Conservation (phyloP, 1,284 basidiomycete genomes). For the Veloporphyrellus conicus region DNA sequence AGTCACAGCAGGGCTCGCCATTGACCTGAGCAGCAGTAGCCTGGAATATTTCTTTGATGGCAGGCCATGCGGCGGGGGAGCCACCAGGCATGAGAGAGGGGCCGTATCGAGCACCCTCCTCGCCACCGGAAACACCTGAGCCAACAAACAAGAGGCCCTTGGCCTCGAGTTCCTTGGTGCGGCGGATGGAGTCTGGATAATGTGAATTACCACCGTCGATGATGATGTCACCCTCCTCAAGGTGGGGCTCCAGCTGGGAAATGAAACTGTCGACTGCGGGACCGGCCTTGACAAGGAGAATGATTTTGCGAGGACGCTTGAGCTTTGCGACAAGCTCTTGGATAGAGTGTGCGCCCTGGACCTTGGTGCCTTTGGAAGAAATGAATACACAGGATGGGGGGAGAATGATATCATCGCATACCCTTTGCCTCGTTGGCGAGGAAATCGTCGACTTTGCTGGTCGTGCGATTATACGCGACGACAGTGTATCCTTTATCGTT, state of each 20-base stretch:
- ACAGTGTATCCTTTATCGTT: conserved; percentile 99
- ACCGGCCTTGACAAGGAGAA: conserved; percentile 93
- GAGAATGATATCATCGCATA: conserved; percentile 37
- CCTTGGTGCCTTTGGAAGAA: conserved; percentile 71
- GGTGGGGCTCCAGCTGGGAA: conserved; percentile 61
- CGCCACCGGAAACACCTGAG: conserved; percentile 98
- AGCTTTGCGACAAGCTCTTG: conserved; percentile 83
- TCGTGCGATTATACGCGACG: conserved; percentile 96
- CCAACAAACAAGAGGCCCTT: conserved; percentile 97
- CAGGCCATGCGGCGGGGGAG: conserved; percentile 88
- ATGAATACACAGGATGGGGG: conserved; percentile 9
- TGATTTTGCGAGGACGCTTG: conserved; percentile 84
- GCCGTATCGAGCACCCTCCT: conserved; percentile 97
- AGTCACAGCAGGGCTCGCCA: conserved; percentile 98
- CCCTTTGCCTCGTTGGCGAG: conserved; percentile 97
- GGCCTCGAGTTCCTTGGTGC: conserved; percentile 86
- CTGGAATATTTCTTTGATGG: conserved; percentile 99
- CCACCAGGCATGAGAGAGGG: conserved; percentile 99
- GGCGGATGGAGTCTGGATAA: conserved; percentile 97
- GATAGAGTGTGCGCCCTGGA: conserved; percentile 92
- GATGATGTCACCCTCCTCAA: conserved; percentile 86
- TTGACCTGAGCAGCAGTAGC: conserved; percentile 93
- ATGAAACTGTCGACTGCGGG: conserved; percentile 78
- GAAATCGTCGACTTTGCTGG: conserved; percentile 95
- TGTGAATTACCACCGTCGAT: conserved; percentile 99